Percentiles rank a stretch among this genome's conserved stretches.
These are phyloP conservation scores for Cyamopsis tetragonoloba DNA, from an alignment of 306 rosid species.

Conservation along the genomic window DNA sequence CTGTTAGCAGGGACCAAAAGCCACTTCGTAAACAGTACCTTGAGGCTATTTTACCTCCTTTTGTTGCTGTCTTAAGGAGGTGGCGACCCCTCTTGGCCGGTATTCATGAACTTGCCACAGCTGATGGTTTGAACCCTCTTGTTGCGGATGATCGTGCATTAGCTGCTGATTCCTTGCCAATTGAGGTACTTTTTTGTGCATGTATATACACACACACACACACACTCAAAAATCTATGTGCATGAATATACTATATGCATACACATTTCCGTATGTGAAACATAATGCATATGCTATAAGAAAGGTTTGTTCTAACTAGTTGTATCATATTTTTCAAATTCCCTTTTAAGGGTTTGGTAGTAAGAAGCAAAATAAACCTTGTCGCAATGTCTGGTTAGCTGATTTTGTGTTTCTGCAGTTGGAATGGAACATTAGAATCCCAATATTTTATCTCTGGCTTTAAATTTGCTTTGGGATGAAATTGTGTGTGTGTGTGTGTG, in stretches of 20 bases:
- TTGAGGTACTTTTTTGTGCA: slow-evolving; percentile 54
- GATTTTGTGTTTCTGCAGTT: not conserved
- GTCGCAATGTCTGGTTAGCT: not conserved
- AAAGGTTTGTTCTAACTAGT: not conserved
- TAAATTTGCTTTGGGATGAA: not conserved
- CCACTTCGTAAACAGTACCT: slow-evolving; percentile 93
- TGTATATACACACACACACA: not conserved
- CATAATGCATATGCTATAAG: not conserved
- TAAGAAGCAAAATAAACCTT: not conserved
- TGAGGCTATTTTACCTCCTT: slow-evolving; percentile 89
- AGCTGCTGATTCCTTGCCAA: slow-evolving; percentile 93
- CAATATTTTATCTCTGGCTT: not conserved
- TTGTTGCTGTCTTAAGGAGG: slow-evolving; percentile 89
- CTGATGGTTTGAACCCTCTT: slow-evolving; percentile 90
- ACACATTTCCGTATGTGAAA: not conserved
- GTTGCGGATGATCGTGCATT: slow-evolving; percentile 82
- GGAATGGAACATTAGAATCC: not conserved
- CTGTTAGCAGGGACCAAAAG: slow-evolving; percentile 70
- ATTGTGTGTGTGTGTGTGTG: too few species aligned
- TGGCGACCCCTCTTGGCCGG: slow-evolving; percentile 98
- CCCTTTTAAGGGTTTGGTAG: not conserved
- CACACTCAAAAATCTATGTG: not conserved
- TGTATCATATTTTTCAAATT: too few species aligned
- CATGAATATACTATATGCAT: not conserved
- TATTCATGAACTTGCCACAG: slow-evolving; percentile 92